These are phyloP conservation scores for Fraxinus floribunda DNA, from an alignment of 305 asterid genomes.

Conservation along the genomic window DNA sequence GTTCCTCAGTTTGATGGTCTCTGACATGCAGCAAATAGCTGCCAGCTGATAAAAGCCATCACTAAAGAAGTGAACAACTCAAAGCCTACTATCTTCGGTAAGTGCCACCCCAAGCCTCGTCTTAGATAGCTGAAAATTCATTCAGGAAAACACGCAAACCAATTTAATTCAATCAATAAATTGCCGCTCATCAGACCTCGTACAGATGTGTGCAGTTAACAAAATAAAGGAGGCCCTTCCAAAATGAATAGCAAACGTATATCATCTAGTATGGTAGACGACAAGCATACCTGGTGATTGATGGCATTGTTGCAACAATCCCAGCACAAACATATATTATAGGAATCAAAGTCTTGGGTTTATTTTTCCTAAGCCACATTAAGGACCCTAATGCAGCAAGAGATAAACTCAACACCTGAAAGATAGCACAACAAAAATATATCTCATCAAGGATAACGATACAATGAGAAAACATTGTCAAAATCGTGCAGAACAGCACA, in stretches of 20 bases:
- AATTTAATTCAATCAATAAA: neutral
- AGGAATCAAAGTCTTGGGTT: constrained; percentile 89
- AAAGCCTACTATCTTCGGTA: constrained; percentile 83
- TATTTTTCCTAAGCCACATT: constrained; percentile 96
- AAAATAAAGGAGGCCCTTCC: neutral
- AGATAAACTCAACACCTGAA: constrained; percentile 81
- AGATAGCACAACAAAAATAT: neutral
- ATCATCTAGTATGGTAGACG: neutral
- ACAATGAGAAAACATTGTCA: neutral
- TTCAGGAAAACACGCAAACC: neutral
- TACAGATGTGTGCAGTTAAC: neutral
- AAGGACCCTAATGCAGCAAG: constrained; percentile 92
- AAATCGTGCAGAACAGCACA: neutral
- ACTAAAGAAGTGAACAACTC: constrained; percentile 79
- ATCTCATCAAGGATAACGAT: neutral
- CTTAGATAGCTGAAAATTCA: constrained; percentile 69
- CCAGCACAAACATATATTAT: constrained; percentile 83
- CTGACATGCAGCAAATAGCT: constrained; percentile 82
- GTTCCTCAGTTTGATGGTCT: constrained; percentile 60
- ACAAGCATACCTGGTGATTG: constrained; percentile 64
- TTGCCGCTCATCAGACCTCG: neutral
- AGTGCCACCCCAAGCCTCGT: constrained; percentile 84
- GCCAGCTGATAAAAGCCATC: constrained; percentile 98
- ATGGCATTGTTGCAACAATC: constrained; percentile 92
- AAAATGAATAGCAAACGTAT: neutral